Evolutionary conservation across 352 stramenopile species (phyloP).

Genomic region (Pythium apleroticum): DNA sequence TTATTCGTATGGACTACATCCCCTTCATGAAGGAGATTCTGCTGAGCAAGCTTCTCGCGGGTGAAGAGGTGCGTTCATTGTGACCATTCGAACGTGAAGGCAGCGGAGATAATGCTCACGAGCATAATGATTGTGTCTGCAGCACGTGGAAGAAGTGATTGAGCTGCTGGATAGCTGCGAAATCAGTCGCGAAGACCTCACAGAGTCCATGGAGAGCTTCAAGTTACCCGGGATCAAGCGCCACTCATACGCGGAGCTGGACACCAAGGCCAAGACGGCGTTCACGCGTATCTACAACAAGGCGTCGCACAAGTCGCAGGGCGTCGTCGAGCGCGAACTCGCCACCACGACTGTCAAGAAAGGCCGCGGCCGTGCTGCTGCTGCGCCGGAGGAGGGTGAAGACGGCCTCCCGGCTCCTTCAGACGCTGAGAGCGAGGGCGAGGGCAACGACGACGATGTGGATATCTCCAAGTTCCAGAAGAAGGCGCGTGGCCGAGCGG

Average conservation of each 20-base stretch:
- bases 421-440: slow-evolving; percentile 70
- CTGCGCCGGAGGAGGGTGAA: slow-evolving; percentile 39
- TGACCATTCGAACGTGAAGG: background rate
- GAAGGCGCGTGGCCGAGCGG: slow-evolving; percentile 47
- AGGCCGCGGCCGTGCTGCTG: slow-evolving; percentile 44
- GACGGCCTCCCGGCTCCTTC: slow-evolving; percentile 52
- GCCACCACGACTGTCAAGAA: slow-evolving; percentile 75
- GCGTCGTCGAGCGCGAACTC: slow-evolving; percentile 86
- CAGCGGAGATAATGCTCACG: background rate
- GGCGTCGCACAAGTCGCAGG: slow-evolving; percentile 92
- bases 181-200: slow-evolving; percentile 96
- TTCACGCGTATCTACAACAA: slow-evolving; percentile 95
- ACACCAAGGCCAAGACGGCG: slow-evolving; percentile 90
- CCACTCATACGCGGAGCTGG: slow-evolving; percentile 73
- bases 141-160: slow-evolving; percentile 91
- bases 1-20: slow-evolving; percentile 87
- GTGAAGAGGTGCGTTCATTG: slow-evolving; percentile 55
- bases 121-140: background rate
- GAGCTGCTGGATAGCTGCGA: slow-evolving; percentile 96
- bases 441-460: slow-evolving; percentile 52
- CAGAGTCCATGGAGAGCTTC: slow-evolving; percentile 95
- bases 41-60: slow-evolving; percentile 69
- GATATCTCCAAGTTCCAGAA: slow-evolving; percentile 86
- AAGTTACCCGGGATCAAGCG: slow-evolving; percentile 77
- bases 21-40: slow-evolving; percentile 91